Conservation (phyloP, 2,329 filamentous ascomycete genomes). For the Paraphaeosphaeria sporulosa region DNA sequence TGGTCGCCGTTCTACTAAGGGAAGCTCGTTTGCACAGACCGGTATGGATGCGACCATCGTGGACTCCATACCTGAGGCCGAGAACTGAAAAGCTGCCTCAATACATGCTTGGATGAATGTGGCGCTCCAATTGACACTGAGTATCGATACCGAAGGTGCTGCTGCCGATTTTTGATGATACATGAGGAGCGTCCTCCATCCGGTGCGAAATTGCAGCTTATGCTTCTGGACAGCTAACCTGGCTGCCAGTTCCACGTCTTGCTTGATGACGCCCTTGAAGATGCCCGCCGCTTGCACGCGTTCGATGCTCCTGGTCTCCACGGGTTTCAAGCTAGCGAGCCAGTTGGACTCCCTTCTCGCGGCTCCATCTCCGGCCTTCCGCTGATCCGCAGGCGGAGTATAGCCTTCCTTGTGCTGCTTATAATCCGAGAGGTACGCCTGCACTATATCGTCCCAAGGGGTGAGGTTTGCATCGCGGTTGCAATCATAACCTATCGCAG, state of each 20-base stretch:
- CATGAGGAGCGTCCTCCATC: background rate
- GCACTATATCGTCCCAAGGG: slow-evolving; percentile 49
- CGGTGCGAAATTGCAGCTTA: background rate
- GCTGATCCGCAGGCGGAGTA: slow-evolving; percentile 26
- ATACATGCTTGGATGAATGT: slow-evolving; percentile 50
- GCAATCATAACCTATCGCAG: slow-evolving; percentile 44
- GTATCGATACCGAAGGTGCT: slow-evolving; percentile 37
- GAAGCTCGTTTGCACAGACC: slow-evolving; percentile 35
- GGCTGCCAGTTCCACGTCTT: slow-evolving; percentile 36
- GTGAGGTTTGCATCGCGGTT: slow-evolving; percentile 31
- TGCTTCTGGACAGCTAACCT: slow-evolving; percentile 6
- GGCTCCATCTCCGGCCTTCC: slow-evolving; percentile 31
- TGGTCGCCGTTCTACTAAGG: background rate
- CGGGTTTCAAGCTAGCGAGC: slow-evolving; percentile 43
- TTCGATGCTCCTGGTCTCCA: slow-evolving; percentile 52
- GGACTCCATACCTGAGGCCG: no score
- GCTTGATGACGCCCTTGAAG: slow-evolving; percentile 48
- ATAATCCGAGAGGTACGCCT: slow-evolving; percentile 53
- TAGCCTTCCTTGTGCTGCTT: slow-evolving; percentile 40
- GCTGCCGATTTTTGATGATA: background rate
- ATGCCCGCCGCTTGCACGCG: slow-evolving; percentile 50
- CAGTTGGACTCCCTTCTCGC: slow-evolving; percentile 48
- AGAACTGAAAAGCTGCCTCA: slow-evolving; percentile 12
- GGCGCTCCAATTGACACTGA: slow-evolving; percentile 59
- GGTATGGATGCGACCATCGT: background rate